Evolutionary conservation across 2,329 filamentous ascomycete genomes (phyloP).

Genomic region (Lasiodiplodia sp.): DNA sequence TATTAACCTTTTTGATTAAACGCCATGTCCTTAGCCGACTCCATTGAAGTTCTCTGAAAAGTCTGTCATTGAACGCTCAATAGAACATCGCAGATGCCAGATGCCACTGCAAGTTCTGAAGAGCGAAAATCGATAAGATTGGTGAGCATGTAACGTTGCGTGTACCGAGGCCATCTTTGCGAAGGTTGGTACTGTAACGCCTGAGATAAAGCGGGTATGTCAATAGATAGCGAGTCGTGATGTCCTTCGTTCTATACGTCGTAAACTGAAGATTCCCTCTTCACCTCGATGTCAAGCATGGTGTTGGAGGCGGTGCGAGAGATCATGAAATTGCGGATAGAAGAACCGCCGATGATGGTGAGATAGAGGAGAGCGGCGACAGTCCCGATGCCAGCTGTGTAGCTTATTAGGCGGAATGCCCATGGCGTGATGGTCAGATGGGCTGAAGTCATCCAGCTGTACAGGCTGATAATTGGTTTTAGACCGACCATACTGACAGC

Average conservation of each 20-base stretch:
- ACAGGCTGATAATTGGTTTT: background rate
- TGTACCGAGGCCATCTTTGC: background rate
- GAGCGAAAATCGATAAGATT: background rate
- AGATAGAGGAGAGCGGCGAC: background rate
- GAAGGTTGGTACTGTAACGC: background rate
- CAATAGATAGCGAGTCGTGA: background rate
- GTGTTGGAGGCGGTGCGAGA: background rate
- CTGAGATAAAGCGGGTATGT: background rate
- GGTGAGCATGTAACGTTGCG: background rate
- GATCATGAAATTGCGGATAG: slow-evolving; percentile 2
- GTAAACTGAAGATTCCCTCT: background rate
- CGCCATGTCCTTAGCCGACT: background rate
- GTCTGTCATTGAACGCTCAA: background rate
- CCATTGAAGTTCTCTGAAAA: background rate
- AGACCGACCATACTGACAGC: background rate
- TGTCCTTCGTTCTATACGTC: background rate
- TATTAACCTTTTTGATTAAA: background rate
- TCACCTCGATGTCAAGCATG: slow-evolving; percentile 8
- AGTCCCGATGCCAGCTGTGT: background rate
- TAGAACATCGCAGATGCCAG: background rate
- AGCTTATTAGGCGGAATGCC: background rate
- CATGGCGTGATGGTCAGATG: background rate
- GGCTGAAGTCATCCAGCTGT: background rate
- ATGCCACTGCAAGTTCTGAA: background rate
- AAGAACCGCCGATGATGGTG: background rate